These are phyloP conservation scores for Trichoderma sp. DNA, from an alignment of 2,329 filamentous ascomycete genomes.

Conservation along the genomic window DNA sequence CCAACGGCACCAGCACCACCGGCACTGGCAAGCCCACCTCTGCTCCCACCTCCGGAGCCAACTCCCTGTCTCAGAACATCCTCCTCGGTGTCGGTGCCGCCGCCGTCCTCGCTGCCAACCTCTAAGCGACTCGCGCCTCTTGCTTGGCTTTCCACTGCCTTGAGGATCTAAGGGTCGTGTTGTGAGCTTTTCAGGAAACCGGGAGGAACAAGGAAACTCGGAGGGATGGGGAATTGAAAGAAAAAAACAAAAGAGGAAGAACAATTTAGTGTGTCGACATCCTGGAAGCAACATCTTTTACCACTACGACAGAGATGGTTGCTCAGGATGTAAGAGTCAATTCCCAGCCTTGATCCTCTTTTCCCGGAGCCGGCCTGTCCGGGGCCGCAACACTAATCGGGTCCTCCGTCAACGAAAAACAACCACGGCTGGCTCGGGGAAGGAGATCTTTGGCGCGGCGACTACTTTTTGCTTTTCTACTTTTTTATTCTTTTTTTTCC, in stretches of 20 bases:
- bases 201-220: not conserved
- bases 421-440: conserved; percentile 14
- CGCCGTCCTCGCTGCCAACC: conserved; percentile 19
- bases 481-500: not conserved
- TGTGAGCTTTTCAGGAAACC: not conserved
- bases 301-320: not conserved
- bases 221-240: not conserved
- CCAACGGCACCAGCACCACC: conserved; percentile 12
- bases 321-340: not conserved
- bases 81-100: conserved; percentile 19
- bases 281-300: not conserved
- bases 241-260: not conserved
- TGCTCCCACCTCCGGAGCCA: conserved; percentile 12
- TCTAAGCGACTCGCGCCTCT: conserved; percentile 11
- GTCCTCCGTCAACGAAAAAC: not conserved
- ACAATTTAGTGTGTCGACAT: not conserved
- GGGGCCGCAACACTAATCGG: conserved; percentile 15
- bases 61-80: conserved; percentile 20
- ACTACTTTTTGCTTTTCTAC: not conserved
- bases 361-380: conserved; percentile 13
- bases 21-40: conserved; percentile 5
- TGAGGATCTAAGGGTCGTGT: not conserved
- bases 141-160: not conserved
- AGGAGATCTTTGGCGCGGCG: conserved; percentile 1
- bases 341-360: not conserved